Evolutionary conservation across 345 rosid genomes (phyloP), one percentile per base, ranked within the genome.

Genomic region (Hirschfeldia incana): DNA sequence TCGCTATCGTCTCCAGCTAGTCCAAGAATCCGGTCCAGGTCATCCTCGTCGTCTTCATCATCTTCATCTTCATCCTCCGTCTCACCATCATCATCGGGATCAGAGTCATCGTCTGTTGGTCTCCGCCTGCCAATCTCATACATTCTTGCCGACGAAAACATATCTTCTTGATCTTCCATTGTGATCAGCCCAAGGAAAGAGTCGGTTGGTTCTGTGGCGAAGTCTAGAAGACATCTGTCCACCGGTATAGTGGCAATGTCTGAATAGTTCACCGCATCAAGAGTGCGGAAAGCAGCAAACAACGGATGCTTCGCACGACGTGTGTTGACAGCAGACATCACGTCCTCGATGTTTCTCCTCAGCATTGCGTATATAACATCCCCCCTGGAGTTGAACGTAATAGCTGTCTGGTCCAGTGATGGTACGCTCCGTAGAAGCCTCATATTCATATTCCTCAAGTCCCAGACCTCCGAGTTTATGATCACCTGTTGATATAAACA

Each of bases 391-490:
- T 93, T 95, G 76, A 95, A 95, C 72, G 91, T 91, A 78, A 95
- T 90, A 67, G 96, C 51, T 49, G 98, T 93, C 84, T 93, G 97
- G 82, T 95, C 98, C 72, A 95, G 75, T 29, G 98, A 93, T 69
- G 98, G 98, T 71, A 95, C 97, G 76, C 94, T 93, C 67, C 97
- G 84, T 28, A 95, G 92, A 60, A 95, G 91, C 85, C 90, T 90
- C 73, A 81, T 86, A 51, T 88, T 91, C 67, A 84, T 86, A 60
- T 88, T 91, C 67, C 98, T 84, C 65, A 95, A 84, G 85, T 95
- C 99, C 99, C 99, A 95, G 42, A 95, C 98, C 87, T 95, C 99
- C 0, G 99, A 91, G 82, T 95, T 95, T 75, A 93, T 90, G 36
- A 95, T 91, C 49, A 93, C 96, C 99, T 95, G 89, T 29, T 33